These are phyloP conservation scores for Boletus sp. DNA, from an alignment of 768 basidiomycete genomes.

Conservation along the genomic window DNA sequence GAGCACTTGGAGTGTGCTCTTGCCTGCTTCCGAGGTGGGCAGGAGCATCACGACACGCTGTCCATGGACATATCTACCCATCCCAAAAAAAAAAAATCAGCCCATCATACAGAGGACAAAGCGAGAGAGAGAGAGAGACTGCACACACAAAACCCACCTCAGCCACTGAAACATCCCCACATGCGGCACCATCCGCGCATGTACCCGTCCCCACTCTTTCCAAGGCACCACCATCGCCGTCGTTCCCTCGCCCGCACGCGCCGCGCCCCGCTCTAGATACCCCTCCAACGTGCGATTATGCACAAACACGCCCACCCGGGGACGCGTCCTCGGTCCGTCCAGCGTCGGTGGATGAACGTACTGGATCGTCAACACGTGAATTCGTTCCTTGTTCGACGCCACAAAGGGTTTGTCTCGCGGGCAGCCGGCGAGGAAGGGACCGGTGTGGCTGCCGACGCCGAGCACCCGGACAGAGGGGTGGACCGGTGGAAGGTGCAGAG, in stretches of 20 bases:
- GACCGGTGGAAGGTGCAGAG: constrained; percentile 13
- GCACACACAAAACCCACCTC: constrained; percentile 28
- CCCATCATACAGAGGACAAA: background rate
- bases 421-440: constrained; percentile 30
- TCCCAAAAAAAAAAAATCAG: background rate
- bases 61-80: constrained; percentile 41
- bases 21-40: constrained; percentile 1
- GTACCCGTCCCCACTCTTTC: constrained; percentile 37
- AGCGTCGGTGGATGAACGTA: constrained; percentile 9
- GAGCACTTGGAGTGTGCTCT: constrained; percentile 21
- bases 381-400: constrained; percentile 24
- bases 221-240: constrained; percentile 25
- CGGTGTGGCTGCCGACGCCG: constrained; percentile 31
- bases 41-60: constrained; percentile 34
- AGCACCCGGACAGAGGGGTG: constrained; percentile 10
- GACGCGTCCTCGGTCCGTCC: constrained; percentile 9
- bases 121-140: no score
- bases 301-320: constrained; percentile 28
- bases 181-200: constrained; percentile 34
- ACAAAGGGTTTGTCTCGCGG: constrained; percentile 23
- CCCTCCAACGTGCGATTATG: constrained; percentile 31
- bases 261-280: constrained; percentile 7
- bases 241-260: background rate
- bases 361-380: constrained; percentile 23
- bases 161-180: constrained; percentile 38